These are phyloP conservation scores for Elaphomyces granulatus DNA, from an alignment of 495 filamentous ascomycete species.

Conservation along the genomic window DNA sequence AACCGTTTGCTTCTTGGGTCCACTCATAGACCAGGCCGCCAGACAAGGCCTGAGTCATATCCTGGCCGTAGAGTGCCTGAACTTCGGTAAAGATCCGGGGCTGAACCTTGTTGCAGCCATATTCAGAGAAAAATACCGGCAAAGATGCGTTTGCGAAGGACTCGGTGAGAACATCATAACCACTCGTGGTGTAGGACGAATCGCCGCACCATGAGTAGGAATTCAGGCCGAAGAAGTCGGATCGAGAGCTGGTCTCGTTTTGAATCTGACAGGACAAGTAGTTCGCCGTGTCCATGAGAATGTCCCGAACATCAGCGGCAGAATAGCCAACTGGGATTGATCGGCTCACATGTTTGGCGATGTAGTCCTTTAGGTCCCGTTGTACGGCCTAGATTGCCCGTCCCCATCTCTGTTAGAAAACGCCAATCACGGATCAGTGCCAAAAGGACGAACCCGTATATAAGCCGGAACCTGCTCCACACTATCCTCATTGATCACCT, in stretches of 20 bases:
- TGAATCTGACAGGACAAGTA: conserved; percentile 72
- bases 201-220: conserved; percentile 90
- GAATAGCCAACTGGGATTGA: conserved; percentile 80
- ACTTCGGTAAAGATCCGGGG: conserved; percentile 82
- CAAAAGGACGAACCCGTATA: conserved; percentile 20
- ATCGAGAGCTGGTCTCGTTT: conserved; percentile 47
- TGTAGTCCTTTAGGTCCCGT: conserved; percentile 80
- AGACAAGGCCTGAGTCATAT: conserved; percentile 68
- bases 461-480: conserved; percentile 25
- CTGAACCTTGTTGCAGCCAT: conserved; percentile 71
- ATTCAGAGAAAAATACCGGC: conserved; percentile 94
- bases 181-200: conserved; percentile 50
- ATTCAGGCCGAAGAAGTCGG: conserved; percentile 89
- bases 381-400: conserved; percentile 53
- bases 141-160: conserved; percentile 60
- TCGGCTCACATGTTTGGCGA: conserved; percentile 52
- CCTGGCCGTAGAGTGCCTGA: conserved; percentile 54
- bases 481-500: conserved; percentile 65
- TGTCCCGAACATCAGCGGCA: conserved; percentile 76
- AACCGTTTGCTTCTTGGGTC: conserved; percentile 66
- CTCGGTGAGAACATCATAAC: conserved; percentile 56
- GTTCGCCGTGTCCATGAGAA: conserved; percentile 63
- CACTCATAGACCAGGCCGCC: conserved; percentile 87
- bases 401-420: conserved; percentile 54
- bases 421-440: conserved; percentile 19